Base-by-base conservation (phyloP, 768 basidiomycete genomes). In the Auricularia sp. region DNA sequence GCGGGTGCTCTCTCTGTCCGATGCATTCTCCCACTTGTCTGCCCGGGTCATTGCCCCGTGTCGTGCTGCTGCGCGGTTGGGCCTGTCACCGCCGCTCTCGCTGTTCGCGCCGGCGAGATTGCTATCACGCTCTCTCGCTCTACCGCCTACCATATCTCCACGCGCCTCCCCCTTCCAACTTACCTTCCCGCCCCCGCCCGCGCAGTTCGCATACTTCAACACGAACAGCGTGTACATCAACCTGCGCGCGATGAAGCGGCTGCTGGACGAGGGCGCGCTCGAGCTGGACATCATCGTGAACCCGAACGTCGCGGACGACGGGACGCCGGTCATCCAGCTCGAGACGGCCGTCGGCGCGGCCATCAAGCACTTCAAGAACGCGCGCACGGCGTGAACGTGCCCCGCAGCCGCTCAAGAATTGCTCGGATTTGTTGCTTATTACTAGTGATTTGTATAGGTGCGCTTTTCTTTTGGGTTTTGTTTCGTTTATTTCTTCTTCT, bases 231-330 rank as follows among this genome's bases (percentile, higher is more conserved):
- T 89, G 70, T 90, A 87, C 87, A 83, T 90, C 75, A 85, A 90
- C 74, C 77, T 91, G 65, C 86, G 84, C 77, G 86, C 88, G 85
- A 72, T 65, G 72, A 97, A 93, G 81, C 85, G 87, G 64, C 82
- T 95, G 70, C 91, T 96, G 89, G 90, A 91, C 67, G 81, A 77
- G 42, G 91, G 93, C 69, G 83, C 82, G 62, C 86, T 97, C 81
- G 91, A 92, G 74, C 82, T 98, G 61, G 95, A 98, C 73, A 95
- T 97, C 77, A 96, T 96, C 77, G 86, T 93, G 77, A 95, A 95
- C 79, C 86, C 86, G 69, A 92, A 95, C 80, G 83, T 81, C 70
- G 23, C 56, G 56, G 56, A 59, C 56, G 56, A 59, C 56, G 56
- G 56, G 29, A 59, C 56, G 56, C 56, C 34, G n/a, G n/a, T 29